Base-by-base conservation (phyloP, 192 early-diverging fungal genomes). In the Spinellus fusiger region DNA sequence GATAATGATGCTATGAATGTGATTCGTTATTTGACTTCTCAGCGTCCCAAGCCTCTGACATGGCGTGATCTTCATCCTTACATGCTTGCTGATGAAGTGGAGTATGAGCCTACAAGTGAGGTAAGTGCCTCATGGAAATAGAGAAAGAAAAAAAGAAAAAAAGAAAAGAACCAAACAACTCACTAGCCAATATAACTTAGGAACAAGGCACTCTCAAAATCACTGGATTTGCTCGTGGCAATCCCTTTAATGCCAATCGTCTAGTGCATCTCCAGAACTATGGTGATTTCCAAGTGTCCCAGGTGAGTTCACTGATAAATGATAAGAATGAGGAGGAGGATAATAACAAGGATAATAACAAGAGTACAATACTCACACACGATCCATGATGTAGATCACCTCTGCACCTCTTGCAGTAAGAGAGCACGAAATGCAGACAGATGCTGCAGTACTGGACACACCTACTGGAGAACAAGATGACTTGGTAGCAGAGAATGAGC, bases 61-160 rank as follows among this genome's bases (percentile, higher is more conserved):
- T 97, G 96, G 95, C 80, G 96, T 49, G 91, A 95, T 54, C 73
- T 80, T 16, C 86, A 90, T 53, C 83, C 92, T 10, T 99, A 99
- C 70, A 73, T 99, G 67, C 49, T 97, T 31, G 87, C 86, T 13
- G 94, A 98, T 13, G 46, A 64, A n/a, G 78, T 89, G 15, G 81
- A 80, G 35, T 93, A 88, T 71, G 82, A 80, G 34, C 68, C 78
- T 20, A 73, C 72, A 5, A 80, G 82, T 56, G 61, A 66, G 55
- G 75, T 55, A 54, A 27, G n/a, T n/a, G n/a, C n/a, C n/a, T n/a
- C n/a, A n/a, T n/a, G n/a, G n/a, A n/a, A n/a, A n/a, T n/a, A n/a
- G n/a, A 1, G 25, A 57, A 10, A 32, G 27, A 40, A 51, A 34
- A 26, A 27, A 31, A 23, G 16, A 61, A 10, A 33, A 28, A 1